Conservation (phyloP, 371 early-diverging fungal genomes). For the Mortierella sp. region DNA sequence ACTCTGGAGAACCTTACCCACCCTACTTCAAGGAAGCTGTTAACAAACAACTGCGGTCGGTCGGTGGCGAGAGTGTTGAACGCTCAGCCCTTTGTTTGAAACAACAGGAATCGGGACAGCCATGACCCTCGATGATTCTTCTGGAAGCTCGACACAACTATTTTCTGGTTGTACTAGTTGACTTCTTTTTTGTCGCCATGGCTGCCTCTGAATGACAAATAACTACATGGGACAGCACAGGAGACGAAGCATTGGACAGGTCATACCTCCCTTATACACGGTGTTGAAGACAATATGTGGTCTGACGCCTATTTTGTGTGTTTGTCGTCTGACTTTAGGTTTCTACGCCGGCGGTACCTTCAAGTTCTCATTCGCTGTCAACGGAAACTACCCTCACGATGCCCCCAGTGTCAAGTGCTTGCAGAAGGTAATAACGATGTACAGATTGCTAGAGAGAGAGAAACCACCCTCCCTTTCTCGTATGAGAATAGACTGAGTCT, state of each 20-base stretch:
- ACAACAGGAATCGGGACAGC: background rate
- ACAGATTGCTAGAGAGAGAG: background rate
- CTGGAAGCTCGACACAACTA: background rate
- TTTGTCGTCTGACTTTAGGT: constrained; percentile 63
- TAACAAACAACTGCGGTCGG: background rate
- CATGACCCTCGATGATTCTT: background rate
- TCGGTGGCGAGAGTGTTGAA: constrained; percentile 2
- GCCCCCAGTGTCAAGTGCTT: constrained; percentile 98
- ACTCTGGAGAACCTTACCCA: background rate
- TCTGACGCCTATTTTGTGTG: background rate
- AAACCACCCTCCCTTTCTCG: background rate
- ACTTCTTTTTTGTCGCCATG: background rate
- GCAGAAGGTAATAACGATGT: constrained; percentile 78
- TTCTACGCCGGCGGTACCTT: constrained; percentile 96
- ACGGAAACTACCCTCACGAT: constrained; percentile 97
- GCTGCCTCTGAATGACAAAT: background rate
- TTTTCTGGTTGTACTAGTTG: background rate
- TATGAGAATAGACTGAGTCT: background rate
- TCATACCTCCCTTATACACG: too few species aligned
- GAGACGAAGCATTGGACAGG: background rate
- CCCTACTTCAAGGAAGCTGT: background rate
- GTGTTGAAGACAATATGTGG: background rate
- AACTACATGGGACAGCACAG: background rate
- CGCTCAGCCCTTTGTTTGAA: constrained; percentile 7
- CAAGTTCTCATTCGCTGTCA: constrained; percentile 91